Percentiles rank a stretch among this genome's conserved stretches.
These are phyloP conservation scores for Elaeagnus macrophylla DNA, from an alignment of 306 rosid genomes.

Conservation along the genomic window DNA sequence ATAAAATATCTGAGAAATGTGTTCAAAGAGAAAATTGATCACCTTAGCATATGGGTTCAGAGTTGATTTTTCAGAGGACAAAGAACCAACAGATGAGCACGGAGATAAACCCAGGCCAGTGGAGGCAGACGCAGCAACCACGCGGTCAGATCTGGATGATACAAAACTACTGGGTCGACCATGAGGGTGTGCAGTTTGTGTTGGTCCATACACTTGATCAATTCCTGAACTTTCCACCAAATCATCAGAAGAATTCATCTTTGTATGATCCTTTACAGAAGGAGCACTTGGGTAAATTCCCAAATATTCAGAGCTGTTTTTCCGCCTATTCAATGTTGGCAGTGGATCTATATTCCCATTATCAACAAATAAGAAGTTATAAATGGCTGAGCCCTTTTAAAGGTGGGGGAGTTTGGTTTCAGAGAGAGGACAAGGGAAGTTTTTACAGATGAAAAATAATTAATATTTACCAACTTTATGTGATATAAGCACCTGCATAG, in stretches of 20 bases:
- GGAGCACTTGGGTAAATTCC: constrained; percentile 28
- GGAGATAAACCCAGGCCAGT: constrained; percentile 68
- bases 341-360: constrained; percentile 40
- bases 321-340: constrained; percentile 29
- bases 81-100: constrained; percentile 77
- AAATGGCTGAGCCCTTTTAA: neutral
- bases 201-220: constrained; percentile 39
- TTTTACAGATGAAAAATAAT: too few species aligned
- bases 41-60: constrained; percentile 95
- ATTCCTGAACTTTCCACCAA: constrained; percentile 27
- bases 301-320: constrained; percentile 39
- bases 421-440: neutral
- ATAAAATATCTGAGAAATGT: too few species aligned
- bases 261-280: constrained; percentile 36
- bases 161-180: constrained; percentile 56
- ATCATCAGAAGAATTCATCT: constrained; percentile 34
- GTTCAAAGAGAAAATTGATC: constrained; percentile 8
- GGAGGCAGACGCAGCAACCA: constrained; percentile 33
- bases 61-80: constrained; percentile 70
- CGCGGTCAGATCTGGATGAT: constrained; percentile 48
- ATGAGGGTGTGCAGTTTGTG: constrained; percentile 34
- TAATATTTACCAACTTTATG: too few species aligned
- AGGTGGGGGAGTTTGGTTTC: neutral
- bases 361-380: constrained; percentile 6
- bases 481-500: too few species aligned